Conservation (phyloP, 768 basidiomycete species). For the Termitomyces sp. region DNA sequence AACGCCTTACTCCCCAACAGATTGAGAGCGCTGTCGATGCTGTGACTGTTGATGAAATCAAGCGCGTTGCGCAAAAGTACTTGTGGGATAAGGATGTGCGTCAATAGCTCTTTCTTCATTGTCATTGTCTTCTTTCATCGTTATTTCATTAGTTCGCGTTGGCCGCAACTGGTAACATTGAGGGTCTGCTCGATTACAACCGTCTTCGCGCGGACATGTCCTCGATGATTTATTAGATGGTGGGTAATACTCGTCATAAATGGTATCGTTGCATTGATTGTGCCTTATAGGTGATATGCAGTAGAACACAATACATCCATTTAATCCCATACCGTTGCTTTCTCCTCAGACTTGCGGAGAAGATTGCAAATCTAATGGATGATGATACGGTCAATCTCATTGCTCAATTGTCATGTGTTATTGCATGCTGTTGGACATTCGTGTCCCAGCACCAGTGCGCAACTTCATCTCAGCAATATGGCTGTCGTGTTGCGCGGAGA, state of each 20-base stretch:
- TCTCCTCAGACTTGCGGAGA: not conserved
- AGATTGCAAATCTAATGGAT: not conserved
- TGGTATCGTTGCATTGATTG: not conserved
- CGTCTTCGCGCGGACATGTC: conserved; percentile 82
- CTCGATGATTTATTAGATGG: conserved; percentile 63
- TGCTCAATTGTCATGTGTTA: not conserved
- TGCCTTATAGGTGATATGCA: conserved; percentile 1
- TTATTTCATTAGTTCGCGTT: conserved; percentile 55
- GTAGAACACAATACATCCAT: conserved; percentile 11
- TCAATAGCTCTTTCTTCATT: conserved; percentile 10
- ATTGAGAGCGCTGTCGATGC: conserved; percentile 91
- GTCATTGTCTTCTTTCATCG: conserved; percentile 6
- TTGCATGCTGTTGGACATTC: not conserved
- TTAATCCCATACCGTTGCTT: not conserved
- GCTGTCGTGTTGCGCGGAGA: not conserved
- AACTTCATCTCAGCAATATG: not conserved
- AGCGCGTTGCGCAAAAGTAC: conserved; percentile 92
- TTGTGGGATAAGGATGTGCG: conserved; percentile 94
- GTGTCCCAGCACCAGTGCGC: not conserved
- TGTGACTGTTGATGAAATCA: conserved; percentile 84
- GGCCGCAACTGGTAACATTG: conserved; percentile 84
- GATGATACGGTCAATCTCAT: not conserved
- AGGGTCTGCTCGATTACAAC: conserved; percentile 93
- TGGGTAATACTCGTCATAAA: not conserved
- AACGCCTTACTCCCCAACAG: conserved; percentile 84